Percentiles rank a stretch among this genome's conserved stretches.
Evolutionary conservation across 2,329 filamentous ascomycete genomes (phyloP).

Genomic region (Trematosphaeria pertusa): DNA sequence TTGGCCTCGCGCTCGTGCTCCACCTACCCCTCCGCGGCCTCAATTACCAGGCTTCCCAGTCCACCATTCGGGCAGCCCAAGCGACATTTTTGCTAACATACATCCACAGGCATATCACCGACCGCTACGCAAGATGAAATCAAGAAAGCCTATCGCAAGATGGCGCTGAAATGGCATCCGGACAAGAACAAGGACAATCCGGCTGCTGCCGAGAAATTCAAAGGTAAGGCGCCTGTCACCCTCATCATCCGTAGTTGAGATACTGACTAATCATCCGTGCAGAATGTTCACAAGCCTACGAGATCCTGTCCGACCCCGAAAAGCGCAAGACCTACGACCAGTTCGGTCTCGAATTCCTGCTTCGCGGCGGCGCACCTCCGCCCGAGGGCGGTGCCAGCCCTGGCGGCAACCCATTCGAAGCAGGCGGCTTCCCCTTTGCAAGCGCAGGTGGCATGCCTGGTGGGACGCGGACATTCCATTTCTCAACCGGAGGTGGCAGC

Average conservation of each 20-base stretch:
- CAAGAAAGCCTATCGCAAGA: constrained; percentile 93
- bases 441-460: constrained; percentile 65
- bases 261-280: constrained; percentile 22
- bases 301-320: constrained; percentile 95
- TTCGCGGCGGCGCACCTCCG: constrained; percentile 78
- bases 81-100: constrained; percentile 26
- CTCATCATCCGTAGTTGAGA: not conserved
- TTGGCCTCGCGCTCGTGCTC: constrained; percentile 10
- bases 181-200: constrained; percentile 98
- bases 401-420: constrained; percentile 55
- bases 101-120: constrained; percentile 67
- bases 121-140: constrained; percentile 90
- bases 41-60: constrained; percentile 15
- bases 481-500: constrained; percentile 64
- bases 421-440: constrained; percentile 59
- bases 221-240: constrained; percentile 58
- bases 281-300: constrained; percentile 96
- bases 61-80: constrained; percentile 7
- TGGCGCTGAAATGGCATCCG: constrained; percentile 89
- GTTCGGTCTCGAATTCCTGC: constrained; percentile 90
- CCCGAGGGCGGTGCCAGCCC: constrained; percentile 50
- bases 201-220: constrained; percentile 89
- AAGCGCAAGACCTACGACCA: constrained; percentile 96
- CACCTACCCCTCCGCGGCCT: constrained; percentile 31
- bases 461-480: constrained; percentile 67